These are phyloP conservation scores for Dentipellis fragilis DNA, from an alignment of 768 basidiomycete species.

Conservation along the genomic window DNA sequence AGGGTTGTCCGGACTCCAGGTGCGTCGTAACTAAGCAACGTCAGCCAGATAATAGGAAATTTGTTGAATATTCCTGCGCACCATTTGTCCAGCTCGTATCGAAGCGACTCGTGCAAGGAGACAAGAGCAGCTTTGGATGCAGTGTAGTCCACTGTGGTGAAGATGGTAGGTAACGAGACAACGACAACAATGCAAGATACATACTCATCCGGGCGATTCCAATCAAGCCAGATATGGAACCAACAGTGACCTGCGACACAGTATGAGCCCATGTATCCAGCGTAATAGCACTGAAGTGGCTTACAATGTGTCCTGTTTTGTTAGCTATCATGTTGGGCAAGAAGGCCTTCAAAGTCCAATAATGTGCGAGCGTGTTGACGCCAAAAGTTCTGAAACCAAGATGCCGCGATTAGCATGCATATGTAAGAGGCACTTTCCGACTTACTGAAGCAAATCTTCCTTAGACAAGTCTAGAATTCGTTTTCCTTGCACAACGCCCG, in stretches of 20 bases:
- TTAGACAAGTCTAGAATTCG: conserved; percentile 68
- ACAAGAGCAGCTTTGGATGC: conserved; percentile 90
- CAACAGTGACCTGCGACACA: conserved; percentile 53
- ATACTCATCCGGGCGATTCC: conserved; percentile 71
- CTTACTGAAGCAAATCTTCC: conserved; percentile 74
- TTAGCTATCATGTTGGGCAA: conserved; percentile 75
- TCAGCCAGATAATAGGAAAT: conserved; percentile 17
- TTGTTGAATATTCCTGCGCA: conserved; percentile 20
- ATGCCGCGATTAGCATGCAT: conserved; percentile 1
- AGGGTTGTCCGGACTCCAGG: conserved; percentile 83
- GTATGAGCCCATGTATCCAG: neutral
- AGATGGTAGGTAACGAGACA: conserved; percentile 1
- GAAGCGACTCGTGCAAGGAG: conserved; percentile 72
- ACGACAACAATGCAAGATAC: conserved; percentile 17
- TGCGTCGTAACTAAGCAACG: conserved; percentile 40
- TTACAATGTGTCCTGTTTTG: conserved; percentile 77
- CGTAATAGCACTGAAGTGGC: conserved; percentile 16
- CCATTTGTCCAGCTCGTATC: conserved; percentile 81
- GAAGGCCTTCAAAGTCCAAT: conserved; percentile 90
- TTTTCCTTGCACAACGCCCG: conserved; percentile 89
- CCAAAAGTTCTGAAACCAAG: conserved; percentile 61
- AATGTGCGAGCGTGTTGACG: conserved; percentile 83
- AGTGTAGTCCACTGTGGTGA: conserved; percentile 65
- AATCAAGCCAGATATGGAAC: conserved; percentile 64
- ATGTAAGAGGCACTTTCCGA: neutral